Evolutionary conservation across 345 rosid genomes (phyloP).

Genomic region (Ceriops tagal): DNA sequence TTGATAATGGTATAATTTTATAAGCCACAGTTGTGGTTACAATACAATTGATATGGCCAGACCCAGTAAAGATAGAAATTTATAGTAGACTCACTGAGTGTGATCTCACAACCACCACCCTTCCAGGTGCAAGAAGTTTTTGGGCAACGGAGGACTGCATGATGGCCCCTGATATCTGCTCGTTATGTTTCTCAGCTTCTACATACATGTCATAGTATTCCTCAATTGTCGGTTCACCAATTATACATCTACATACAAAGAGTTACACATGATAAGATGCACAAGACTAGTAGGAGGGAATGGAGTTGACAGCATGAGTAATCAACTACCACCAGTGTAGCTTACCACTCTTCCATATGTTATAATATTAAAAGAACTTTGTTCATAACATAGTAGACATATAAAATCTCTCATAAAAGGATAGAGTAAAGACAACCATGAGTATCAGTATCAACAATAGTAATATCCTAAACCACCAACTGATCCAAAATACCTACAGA

Average conservation of each 20-base stretch:
- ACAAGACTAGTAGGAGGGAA: not conserved
- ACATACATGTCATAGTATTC: conserved; percentile 69
- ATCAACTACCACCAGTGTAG: too few relatives aligned
- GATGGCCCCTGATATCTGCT: conserved; percentile 56
- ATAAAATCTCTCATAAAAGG: too few relatives aligned
- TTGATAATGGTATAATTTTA: conserved; percentile 20
- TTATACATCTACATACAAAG: conserved; percentile 64
- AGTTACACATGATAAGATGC: not conserved
- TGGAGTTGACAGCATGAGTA: too few relatives aligned
- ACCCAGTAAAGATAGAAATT: conserved; percentile 9
- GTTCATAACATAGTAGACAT: too few relatives aligned
- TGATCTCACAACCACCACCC: conserved; percentile 83
- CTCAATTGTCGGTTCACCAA: conserved; percentile 91
- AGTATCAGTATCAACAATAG: too few relatives aligned
- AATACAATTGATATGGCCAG: not conserved
- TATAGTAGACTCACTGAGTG: conserved; percentile 50
- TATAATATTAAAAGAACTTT: too few relatives aligned
- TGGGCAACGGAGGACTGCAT: conserved; percentile 54
- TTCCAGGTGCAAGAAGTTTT: conserved; percentile 53
- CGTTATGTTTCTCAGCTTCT: conserved; percentile 49
- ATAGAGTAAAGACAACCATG: too few relatives aligned
- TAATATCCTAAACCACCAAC: too few relatives aligned
- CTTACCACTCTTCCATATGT: too few relatives aligned
- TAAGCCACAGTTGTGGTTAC: conserved; percentile 2
- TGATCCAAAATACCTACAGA: too few relatives aligned